These are phyloP conservation scores for Borovskyia barvae DNA, from an alignment of 208 protist genomes.

Conservation along the genomic window DNA sequence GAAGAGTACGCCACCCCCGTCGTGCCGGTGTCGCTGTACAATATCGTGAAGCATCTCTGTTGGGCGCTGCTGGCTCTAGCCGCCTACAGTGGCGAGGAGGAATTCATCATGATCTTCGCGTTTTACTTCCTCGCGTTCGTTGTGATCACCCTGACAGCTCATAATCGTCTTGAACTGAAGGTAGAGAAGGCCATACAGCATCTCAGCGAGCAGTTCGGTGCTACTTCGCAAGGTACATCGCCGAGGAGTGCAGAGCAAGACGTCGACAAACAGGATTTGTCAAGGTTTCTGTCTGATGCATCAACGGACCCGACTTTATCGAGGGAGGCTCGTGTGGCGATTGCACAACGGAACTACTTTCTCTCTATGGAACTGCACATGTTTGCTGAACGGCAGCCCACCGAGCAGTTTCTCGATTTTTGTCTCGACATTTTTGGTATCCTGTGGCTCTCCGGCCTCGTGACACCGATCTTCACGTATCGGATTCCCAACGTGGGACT, in stretches of 20 bases:
- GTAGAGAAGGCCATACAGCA: constrained; percentile 27
- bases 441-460: constrained; percentile 67
- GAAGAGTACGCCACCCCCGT: constrained; percentile 67
- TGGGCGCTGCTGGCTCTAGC: constrained; percentile 50
- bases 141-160: constrained; percentile 51
- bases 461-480: constrained; percentile 56
- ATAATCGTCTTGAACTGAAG: constrained; percentile 44
- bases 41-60: constrained; percentile 44
- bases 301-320: constrained; percentile 1
- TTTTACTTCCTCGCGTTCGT: constrained; percentile 64
- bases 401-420: constrained; percentile 77
- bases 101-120: constrained; percentile 34
- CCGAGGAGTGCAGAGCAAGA: neutral
- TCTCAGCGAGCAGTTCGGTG: constrained; percentile 18
- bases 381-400: constrained; percentile 52
- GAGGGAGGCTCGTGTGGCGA: constrained; percentile 15
- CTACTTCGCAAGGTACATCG: neutral
- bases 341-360: constrained; percentile 50
- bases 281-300: neutral
- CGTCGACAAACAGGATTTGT: too few species aligned
- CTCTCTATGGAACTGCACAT: constrained; percentile 51
- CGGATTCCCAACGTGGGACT: constrained; percentile 43
- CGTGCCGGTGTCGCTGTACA: constrained; percentile 34
- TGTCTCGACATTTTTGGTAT: constrained; percentile 86
- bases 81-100: constrained; percentile 33